Evolutionary conservation across 371 early-diverging fungal genomes (phyloP).

Genomic region (Saksenaea oblongispora): DNA sequence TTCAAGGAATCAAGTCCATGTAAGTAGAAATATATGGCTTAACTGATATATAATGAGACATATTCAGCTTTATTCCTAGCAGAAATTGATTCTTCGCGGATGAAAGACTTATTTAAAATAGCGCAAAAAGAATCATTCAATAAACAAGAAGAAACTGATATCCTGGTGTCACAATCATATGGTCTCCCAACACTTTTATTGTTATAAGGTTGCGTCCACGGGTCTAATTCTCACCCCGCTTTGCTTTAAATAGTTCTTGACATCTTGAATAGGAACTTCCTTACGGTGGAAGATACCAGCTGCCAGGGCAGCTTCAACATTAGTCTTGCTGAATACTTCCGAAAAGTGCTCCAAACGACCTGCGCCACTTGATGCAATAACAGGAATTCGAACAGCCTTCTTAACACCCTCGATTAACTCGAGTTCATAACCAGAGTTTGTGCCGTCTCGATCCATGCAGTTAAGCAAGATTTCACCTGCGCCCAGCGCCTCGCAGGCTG

Average conservation of each 20-base stretch:
- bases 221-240: conserved; percentile 45
- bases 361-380: conserved; percentile 96
- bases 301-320: conserved; percentile 95
- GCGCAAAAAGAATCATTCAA: too few relatives aligned
- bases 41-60: too few relatives aligned
- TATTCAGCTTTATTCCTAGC: too few relatives aligned
- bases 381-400: conserved; percentile 82
- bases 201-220: conserved; percentile 27
- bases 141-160: too few relatives aligned
- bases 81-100: too few relatives aligned
- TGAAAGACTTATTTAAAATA: too few relatives aligned
- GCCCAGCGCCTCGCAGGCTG: conserved; percentile 86
- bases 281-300: conserved; percentile 97
- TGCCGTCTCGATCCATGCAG: conserved; percentile 97
- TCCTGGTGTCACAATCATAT: conserved; percentile 9
- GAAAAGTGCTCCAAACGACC: conserved; percentile 85
- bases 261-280: conserved; percentile 86
- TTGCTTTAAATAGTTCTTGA: conserved; percentile 71
- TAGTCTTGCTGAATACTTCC: conserved; percentile 79
- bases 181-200: conserved; percentile 10
- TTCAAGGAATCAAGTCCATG: too few relatives aligned
- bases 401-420: conserved; percentile 81
- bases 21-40: too few relatives aligned
- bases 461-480: conserved; percentile 96
- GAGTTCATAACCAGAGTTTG: conserved; percentile 93